A percentile compares a stretch with the other conserved stretches of the same genome.
Evolutionary conservation across 106 monocot genomes (phyloP).

Genomic region (Agapanthus africanus): DNA sequence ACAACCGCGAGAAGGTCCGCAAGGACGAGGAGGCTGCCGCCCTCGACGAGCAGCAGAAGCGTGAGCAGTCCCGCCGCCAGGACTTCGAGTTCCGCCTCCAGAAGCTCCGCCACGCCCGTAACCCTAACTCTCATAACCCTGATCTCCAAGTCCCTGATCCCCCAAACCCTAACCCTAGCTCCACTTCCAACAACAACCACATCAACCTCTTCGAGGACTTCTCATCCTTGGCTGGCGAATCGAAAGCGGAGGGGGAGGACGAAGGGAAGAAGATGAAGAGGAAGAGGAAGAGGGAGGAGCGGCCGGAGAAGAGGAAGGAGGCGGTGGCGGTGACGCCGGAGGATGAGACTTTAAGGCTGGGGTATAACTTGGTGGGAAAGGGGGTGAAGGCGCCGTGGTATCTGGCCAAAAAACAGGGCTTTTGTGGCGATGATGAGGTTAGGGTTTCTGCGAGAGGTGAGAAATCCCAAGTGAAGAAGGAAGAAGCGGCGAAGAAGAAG

Average conservation of each 20-base stretch:
- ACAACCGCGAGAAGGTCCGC: constrained; percentile 96
- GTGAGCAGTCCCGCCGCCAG: constrained; percentile 59
- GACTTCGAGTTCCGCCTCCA: constrained; percentile 76
- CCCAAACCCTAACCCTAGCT: constrained; percentile 23
- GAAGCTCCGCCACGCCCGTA: constrained; percentile 50
- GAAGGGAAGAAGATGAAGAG: neutral
- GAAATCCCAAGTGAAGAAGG: neutral
- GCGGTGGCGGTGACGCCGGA: constrained; percentile 39
- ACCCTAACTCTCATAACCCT: constrained; percentile 7
- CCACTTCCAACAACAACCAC: constrained; percentile 22
- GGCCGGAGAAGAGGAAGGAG: constrained; percentile 28
- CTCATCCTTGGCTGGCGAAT: constrained; percentile 19
- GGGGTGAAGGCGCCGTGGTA: constrained; percentile 96
- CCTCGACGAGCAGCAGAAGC: constrained; percentile 76
- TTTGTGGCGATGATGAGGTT: constrained; percentile 1
- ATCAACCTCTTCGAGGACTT: constrained; percentile 71
- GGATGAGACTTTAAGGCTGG: constrained; percentile 90
- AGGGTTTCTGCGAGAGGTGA: constrained; percentile 2
- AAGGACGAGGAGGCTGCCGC: constrained; percentile 86
- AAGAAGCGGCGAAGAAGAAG: constrained; percentile 21
- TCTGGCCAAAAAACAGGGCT: constrained; percentile 12
- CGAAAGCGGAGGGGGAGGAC: neutral
- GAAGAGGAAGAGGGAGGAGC: constrained; percentile 14
- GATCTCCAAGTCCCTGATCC: neutral
- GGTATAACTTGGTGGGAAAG: constrained; percentile 80